Conservation (phyloP, 2,329 filamentous ascomycete genomes). For the Hymenoscyphus albidus region DNA sequence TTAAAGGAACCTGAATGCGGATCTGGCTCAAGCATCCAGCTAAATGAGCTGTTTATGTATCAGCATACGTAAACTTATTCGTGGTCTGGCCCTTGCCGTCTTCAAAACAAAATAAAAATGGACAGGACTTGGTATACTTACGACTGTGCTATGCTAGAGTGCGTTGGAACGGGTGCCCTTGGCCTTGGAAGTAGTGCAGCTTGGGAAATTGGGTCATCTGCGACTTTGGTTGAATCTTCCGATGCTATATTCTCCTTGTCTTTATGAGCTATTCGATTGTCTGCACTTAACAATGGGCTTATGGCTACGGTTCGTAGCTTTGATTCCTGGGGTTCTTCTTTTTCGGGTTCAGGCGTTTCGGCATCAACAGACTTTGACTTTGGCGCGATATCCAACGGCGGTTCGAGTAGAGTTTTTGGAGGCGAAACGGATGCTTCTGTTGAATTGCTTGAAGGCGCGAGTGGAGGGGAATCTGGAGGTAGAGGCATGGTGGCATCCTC, state of each 20-base stretch:
- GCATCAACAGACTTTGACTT: neutral
- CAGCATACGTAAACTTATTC: neutral
- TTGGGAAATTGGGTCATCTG: constrained; percentile 5
- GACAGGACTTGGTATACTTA: constrained; percentile 2
- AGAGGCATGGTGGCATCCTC: constrained; percentile 55
- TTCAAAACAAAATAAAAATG: neutral
- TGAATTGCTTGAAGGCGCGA: constrained; percentile 5
- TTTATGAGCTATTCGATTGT: constrained; percentile 9
- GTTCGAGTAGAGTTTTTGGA: neutral
- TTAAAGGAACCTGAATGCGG: constrained; percentile 18
- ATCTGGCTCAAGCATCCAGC: constrained; percentile 68
- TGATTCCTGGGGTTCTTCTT: neutral
- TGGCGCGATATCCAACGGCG: neutral
- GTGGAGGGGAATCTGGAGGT: constrained; percentile 31
- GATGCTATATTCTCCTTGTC: constrained; percentile 4
- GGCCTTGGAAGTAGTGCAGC: constrained; percentile 19
- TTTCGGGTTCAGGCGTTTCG: constrained; percentile 5
- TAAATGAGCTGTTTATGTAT: constrained; percentile 50
- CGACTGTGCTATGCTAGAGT: constrained; percentile 67
- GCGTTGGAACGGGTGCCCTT: constrained; percentile 50
- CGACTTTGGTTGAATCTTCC: neutral
- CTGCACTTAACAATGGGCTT: constrained; percentile 1
- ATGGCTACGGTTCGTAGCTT: neutral
- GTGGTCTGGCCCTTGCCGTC: neutral
- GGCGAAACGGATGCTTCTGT: constrained; percentile 1